These are phyloP conservation scores for Entomortierella lignicola DNA, from an alignment of 192 early-diverging fungal genomes.

Conservation along the genomic window DNA sequence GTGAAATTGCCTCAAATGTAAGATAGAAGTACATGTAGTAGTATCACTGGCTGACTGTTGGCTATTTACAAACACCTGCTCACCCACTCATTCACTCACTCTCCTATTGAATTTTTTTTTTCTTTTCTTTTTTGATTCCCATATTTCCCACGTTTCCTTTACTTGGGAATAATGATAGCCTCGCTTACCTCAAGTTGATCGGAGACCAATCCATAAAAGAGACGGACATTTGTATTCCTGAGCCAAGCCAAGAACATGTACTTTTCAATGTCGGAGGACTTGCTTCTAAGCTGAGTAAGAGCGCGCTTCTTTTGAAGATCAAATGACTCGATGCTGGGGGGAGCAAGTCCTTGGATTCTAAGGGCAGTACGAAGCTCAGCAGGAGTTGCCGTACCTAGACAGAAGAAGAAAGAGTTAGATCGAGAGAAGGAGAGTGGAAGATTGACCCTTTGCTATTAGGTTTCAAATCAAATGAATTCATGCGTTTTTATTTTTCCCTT, in stretches of 20 bases:
- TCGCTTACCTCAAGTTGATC: constrained; percentile 77
- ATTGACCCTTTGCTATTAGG: no score
- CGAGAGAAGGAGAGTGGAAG: background rate
- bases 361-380: constrained; percentile 63
- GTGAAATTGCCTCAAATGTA: no score
- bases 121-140: no score
- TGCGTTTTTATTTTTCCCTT: no score
- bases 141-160: no score
- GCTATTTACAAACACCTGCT: no score
- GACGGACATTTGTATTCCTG: constrained; percentile 78
- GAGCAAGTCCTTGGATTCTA: constrained; percentile 76
- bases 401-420: background rate
- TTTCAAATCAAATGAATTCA: background rate
- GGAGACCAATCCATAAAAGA: constrained; percentile 87
- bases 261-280: constrained; percentile 80
- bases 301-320: constrained; percentile 82
- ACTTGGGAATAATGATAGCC: no score
- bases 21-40: no score
- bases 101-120: no score
- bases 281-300: constrained; percentile 73
- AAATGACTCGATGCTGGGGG: constrained; percentile 79
- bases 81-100: no score
- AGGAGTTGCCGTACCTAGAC: constrained; percentile 72
- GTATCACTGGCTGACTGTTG: no score
- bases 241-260: constrained; percentile 89